Base-by-base conservation (phyloP, 352 stramenopile species). In the Phytophthora syringae region DNA sequence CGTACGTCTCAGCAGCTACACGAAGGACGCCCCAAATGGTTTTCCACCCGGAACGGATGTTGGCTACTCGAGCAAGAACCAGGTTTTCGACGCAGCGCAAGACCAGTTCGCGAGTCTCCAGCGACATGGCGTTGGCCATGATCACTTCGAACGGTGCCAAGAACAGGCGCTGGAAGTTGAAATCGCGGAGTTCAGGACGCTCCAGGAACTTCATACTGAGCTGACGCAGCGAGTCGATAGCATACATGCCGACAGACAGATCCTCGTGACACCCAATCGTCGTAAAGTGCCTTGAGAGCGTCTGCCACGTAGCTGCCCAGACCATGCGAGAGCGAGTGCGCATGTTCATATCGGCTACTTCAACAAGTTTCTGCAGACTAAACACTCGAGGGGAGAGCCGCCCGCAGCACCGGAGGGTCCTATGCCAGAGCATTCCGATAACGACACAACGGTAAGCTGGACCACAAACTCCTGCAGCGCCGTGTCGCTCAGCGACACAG, bases 291-390 rank as follows among this genome's bases (percentile, higher is more conserved):
- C 92, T 77, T 3, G 94, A 97, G 40, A 99, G 89, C 18, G 97
- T 91, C 43, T 89, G 84, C 98, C 98, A 99, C 34, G 99, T 98
- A 55, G 97, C 90, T n/a, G 95, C 90, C 98, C 98, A 99, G 9
- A 98, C 97, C 44, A 99, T 84, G 28, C 98, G 85, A 22, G 94
- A 95, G 10, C 98, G 92, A 28, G 84, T 93, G 54, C 98, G 84
- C 97, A 99, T 99, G 86, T 99, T 99, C 81, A 98, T 99, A 74
- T 99, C 97, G 2, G 98, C 98, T 13, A 99, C 97, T 82, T 99
- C 98, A 9, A 99, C 98, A 3, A 99, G 86, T 72, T 98, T 97
- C 74, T 99, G 97, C 52, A 99, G 80, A 49, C 93, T 99, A 70
- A 99, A 99, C 21, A 99, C 96, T n/a, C 98, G 94, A 21, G 97